These are phyloP conservation scores for Herpetomonas tarakana DNA, from an alignment of 208 protist genomes.

Conservation along the genomic window DNA sequence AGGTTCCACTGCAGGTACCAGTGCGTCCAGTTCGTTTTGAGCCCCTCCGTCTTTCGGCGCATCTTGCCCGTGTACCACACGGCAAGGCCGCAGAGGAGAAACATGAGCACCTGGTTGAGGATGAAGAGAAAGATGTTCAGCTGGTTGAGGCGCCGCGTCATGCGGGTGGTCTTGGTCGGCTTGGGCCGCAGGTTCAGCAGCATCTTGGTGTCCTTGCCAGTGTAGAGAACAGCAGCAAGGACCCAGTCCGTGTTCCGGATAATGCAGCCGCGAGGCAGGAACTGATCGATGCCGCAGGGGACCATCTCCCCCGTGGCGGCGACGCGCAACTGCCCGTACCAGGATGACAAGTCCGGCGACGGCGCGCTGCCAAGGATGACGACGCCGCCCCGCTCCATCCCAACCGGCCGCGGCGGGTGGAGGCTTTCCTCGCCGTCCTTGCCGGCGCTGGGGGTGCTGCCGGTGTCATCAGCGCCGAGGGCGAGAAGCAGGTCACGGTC, in stretches of 20 bases:
- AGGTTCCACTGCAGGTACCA: constrained; percentile 79
- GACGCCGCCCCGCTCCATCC: neutral
- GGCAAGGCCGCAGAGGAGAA: constrained; percentile 48
- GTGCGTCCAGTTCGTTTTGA: constrained; percentile 19
- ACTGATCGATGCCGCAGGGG: constrained; percentile 77
- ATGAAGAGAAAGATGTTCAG: constrained; percentile 72
- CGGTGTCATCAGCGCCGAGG: neutral
- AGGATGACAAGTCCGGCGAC: constrained; percentile 53
- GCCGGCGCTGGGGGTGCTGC: neutral
- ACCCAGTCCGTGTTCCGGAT: constrained; percentile 92
- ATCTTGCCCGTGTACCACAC: constrained; percentile 37
- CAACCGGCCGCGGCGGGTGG: constrained; percentile 1
- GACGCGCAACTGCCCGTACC: constrained; percentile 68
- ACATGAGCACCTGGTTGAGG: constrained; percentile 58
- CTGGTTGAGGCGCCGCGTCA: constrained; percentile 73
- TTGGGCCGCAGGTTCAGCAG: constrained; percentile 69
- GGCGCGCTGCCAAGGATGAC: constrained; percentile 49
- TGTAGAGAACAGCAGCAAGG: constrained; percentile 81
- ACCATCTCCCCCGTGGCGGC: constrained; percentile 35
- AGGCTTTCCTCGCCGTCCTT: constrained; percentile 12
- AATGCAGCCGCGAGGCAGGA: constrained; percentile 81
- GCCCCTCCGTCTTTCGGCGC: constrained; percentile 20
- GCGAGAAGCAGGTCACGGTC: neutral
- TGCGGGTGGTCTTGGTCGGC: constrained; percentile 54
- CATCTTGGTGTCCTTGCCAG: constrained; percentile 87